Percentiles rank a stretch among this genome's conserved stretches.
phyloP scores from a whole-genome alignment of 176 grass and related monocot species.

The Rhynchospora breviuscula region DNA sequence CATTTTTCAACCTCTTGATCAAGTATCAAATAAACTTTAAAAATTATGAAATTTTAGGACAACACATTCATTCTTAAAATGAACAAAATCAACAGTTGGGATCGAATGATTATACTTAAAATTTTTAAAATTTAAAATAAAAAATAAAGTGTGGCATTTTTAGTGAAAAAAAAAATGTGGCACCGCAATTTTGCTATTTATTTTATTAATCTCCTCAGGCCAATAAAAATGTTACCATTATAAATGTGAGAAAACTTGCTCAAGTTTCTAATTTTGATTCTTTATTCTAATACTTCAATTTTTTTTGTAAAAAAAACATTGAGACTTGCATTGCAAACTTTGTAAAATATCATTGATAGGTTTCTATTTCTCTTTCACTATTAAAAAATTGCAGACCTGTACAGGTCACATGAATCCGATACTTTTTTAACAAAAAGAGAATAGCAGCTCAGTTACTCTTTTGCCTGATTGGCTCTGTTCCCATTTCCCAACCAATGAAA shows the following conservation, averaged over 20 bases:
- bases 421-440: conserved; percentile 15
- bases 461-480: neutral
- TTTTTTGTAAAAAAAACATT: neutral
- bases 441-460: neutral
- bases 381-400: conserved; percentile 1
- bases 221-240: neutral
- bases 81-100: too few species aligned
- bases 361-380: neutral
- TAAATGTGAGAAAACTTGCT: neutral
- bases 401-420: conserved; percentile 4
- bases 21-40: too few species aligned
- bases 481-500: neutral
- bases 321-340: neutral
- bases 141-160: too few species aligned
- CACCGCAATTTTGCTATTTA: too few species aligned
- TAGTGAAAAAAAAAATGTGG: too few species aligned
- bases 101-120: too few species aligned
- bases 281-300: too few species aligned
- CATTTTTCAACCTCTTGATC: too few species aligned
- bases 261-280: neutral
- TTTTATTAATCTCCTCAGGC: neutral
- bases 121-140: too few species aligned
- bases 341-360: neutral
- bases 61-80: too few species aligned
- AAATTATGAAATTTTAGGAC: too few species aligned